Evolutionary conservation across 2,329 filamentous ascomycete species (phyloP).

Genomic region (Sarocladium kiliense): DNA sequence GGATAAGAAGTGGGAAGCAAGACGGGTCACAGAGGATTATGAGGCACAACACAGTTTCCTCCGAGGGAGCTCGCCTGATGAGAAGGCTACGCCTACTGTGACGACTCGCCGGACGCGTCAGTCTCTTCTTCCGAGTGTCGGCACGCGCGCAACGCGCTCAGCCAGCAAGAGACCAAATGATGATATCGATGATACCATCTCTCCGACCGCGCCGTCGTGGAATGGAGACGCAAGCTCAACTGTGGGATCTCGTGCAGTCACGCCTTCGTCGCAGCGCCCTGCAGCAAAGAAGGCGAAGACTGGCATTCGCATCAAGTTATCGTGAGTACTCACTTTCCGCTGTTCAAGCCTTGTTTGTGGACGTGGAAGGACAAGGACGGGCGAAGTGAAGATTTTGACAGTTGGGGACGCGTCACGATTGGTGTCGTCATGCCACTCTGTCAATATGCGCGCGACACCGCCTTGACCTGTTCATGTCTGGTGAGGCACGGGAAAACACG

Average conservation of each 20-base stretch:
- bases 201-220: conserved; percentile 17
- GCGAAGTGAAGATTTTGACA: not conserved
- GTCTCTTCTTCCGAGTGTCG: conserved; percentile 24
- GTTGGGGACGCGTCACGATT: not conserved
- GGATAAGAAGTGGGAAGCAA: conserved; percentile 28
- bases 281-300: conserved; percentile 56
- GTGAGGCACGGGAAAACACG: not conserved
- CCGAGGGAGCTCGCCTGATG: conserved; percentile 21
- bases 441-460: not conserved
- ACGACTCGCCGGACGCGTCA: conserved; percentile 30
- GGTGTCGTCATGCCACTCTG: not conserved
- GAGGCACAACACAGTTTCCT: conserved; percentile 32
- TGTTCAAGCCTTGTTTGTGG: not conserved
- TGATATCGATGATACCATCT: conserved; percentile 37
- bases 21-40: conserved; percentile 32
- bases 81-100: conserved; percentile 24
- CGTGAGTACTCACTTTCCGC: conserved; percentile 46
- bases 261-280: conserved; percentile 46
- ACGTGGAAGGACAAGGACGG: not conserved
- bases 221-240: conserved; percentile 38
- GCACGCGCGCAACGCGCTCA: conserved; percentile 41
- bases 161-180: conserved; percentile 50
- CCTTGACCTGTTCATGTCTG: not conserved
- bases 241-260: conserved; percentile 54
- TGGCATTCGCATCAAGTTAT: conserved; percentile 62